phyloP scores from a whole-genome alignment of 495 filamentous ascomycete genomes.

The Penicillium cataractarum region DNA sequence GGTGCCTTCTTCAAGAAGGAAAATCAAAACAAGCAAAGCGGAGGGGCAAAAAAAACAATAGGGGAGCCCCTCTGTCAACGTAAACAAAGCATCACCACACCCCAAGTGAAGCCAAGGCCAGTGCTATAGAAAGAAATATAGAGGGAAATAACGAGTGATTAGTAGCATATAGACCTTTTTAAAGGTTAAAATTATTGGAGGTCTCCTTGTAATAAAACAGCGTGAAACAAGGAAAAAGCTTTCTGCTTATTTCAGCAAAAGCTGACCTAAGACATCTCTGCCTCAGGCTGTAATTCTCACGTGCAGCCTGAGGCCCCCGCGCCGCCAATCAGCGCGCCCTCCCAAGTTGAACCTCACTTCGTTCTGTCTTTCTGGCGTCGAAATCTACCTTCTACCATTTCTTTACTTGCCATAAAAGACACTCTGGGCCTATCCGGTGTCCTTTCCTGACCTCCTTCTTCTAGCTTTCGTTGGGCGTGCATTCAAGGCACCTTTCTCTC shows the following conservation, averaged over 20 bases:
- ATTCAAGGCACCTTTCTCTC: conserved; percentile 35
- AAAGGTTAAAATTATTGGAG: neutral
- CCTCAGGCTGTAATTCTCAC: conserved; percentile 2
- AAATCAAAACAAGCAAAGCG: conserved; percentile 50
- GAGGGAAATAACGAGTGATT: neutral
- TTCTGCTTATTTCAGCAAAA: neutral
- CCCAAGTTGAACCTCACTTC: conserved; percentile 27
- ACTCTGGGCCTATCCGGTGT: conserved; percentile 2
- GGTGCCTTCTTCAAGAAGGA: conserved; percentile 37
- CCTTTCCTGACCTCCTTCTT: conserved; percentile 6
- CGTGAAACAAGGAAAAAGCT: neutral
- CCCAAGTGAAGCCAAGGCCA: neutral
- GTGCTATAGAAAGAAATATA: neutral
- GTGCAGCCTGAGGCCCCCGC: conserved; percentile 15
- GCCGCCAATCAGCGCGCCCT: conserved; percentile 22
- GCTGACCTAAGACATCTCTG: neutral
- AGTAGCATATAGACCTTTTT: neutral
- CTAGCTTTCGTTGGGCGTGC: conserved; percentile 19
- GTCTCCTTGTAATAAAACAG: neutral
- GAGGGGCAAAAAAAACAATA: conserved; percentile 17
- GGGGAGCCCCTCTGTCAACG: conserved; percentile 8
- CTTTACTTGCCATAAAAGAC: conserved; percentile 7
- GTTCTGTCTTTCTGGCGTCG: conserved; percentile 20
- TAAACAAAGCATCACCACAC: neutral
- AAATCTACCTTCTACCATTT: conserved; percentile 21